Evolutionary conservation across 768 basidiomycete species (phyloP), one percentile per base, ranked within the genome.

Genomic region (Naematelia encephala): DNA sequence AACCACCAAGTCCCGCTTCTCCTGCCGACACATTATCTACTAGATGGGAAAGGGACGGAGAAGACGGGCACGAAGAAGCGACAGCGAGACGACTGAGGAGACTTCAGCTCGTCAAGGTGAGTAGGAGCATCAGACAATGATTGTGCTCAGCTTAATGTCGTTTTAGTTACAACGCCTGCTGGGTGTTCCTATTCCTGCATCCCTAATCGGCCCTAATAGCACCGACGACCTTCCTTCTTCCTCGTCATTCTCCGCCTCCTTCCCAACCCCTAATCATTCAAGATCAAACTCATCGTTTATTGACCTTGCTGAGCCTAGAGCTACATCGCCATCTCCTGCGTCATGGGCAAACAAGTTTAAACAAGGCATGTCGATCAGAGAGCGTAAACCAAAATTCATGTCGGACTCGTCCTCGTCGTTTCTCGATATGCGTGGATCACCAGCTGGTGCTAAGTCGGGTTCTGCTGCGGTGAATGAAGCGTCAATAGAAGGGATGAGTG

Each of bases 61-160:
- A 21, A 43, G 2, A 52, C 50, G 3, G 29, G 51, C 2, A 13
- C 26, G 50, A 57, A 56, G 48, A 57, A 63, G 48, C 49, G 53
- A 26, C 25, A 42, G 51, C 25, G 14, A 29, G 51, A 19, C 27
- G 34, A 23, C n/a, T 30, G 14, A 23, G 29, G 19, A 29, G 51
- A n/a, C 29, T 29, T 23, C 69, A 70, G 42, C 34, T 62, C 1
- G 66, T 66, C 28, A 70, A 70, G 59, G 64, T 67, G 46, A 50
- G 63, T 59, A 8, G n/a, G 8, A 46, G 12, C 28, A 19, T 5
- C 16, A 13, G 28, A 23, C 22, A 23, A 4, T 43, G 29, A 4
- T 2, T 11, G n/a, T 51, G 39, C 4, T n/a, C n/a, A n/a, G n/a
- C n/a, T n/a, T n/a, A n/a, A n/a, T n/a, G n/a, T n/a, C 19, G 21